Base-by-base conservation (phyloP, 371 early-diverging fungal genomes). In the Mucor velutinosus region DNA sequence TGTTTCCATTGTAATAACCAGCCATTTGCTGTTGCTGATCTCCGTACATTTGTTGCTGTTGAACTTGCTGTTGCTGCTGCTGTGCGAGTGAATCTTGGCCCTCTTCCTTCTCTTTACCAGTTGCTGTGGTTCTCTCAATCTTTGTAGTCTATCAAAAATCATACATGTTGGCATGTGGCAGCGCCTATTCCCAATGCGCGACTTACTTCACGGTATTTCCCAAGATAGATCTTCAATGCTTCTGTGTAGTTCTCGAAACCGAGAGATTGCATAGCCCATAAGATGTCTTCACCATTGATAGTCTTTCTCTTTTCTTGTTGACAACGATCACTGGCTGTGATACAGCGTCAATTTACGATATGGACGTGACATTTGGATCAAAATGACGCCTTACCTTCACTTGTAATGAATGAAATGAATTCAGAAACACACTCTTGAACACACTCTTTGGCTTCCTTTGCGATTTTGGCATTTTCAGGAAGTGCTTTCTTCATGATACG, bases 341-440 rank as follows among this genome's bases (percentile, higher is more conserved):
- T 41, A 41, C 15, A 41, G 41, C 17, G 41, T 41, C 17, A 51
- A 39, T 51, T n/a, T 51, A 10, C 2, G 25, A 39, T 19, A 39
- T 59, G 6, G 19, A 62, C 60, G 65, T n/a, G 65, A 73, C 47
- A 47, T 68, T 64, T 74, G 70, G 66, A 58, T 62, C 68, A 43
- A 33, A n/a, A 47, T 30, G 45, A 4, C 15, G 58, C 29, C n/a
- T 64, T 51, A 76, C 86, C 92, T 91, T 98, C 99, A 75, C 97
- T 97, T 23, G 99, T 99, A 61, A 99, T 92, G 76, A 99, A 99
- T 12, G 97, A 93, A 77, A 99, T 99, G 77, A 99, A 99, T 84
- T 99, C 99, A 21, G 97, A 96, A 6, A 98, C 99, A 77, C 99
- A 98, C 80, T 98, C 99, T 84, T 98, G 97, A 21, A 99, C 94